phyloP scores from a whole-genome alignment of 306 rosid genomes.

The Castanea sativa region DNA sequence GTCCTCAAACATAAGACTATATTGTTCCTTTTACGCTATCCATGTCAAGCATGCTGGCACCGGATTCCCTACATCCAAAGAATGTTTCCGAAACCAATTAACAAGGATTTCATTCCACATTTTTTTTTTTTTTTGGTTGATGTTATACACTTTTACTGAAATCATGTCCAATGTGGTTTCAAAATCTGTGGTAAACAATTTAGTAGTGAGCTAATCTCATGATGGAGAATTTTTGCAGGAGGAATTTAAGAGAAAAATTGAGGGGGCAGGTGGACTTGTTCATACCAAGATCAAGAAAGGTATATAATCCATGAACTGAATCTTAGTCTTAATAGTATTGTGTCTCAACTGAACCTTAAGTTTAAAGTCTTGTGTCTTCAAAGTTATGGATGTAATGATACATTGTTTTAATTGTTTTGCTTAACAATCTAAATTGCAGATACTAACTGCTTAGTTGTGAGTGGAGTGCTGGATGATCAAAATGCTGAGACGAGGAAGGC shows the following conservation, averaged over 20 bases:
- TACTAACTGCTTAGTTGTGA: constrained; percentile 82
- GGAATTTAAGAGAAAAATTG: constrained; percentile 70
- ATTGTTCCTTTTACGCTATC: too few species aligned
- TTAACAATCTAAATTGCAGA: constrained; percentile 53
- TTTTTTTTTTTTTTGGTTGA: too few species aligned
- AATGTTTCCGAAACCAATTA: too few species aligned
- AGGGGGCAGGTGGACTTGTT: constrained; percentile 57
- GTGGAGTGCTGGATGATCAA: constrained; percentile 51
- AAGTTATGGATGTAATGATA: background rate
- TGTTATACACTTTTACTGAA: background rate
- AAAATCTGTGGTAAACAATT: constrained; percentile 11
- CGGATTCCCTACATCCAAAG: too few species aligned
- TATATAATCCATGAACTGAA: constrained; percentile 25
- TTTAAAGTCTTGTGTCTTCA: constrained; percentile 1
- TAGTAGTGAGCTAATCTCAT: constrained; percentile 25
- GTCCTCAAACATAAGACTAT: too few species aligned
- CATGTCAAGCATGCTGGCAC: too few species aligned
- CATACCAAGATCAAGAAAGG: constrained; percentile 92
- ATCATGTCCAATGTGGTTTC: constrained; percentile 5
- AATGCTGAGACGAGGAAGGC: constrained; percentile 81
- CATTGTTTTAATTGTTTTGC: background rate
- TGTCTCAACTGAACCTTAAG: constrained; percentile 15
- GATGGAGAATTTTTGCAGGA: constrained; percentile 49
- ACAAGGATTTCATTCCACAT: too few species aligned
- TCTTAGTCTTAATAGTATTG: background rate